These are phyloP conservation scores for Neopestalotiopsis rosae DNA, from an alignment of 2,329 filamentous ascomycete species.

Conservation along the genomic window DNA sequence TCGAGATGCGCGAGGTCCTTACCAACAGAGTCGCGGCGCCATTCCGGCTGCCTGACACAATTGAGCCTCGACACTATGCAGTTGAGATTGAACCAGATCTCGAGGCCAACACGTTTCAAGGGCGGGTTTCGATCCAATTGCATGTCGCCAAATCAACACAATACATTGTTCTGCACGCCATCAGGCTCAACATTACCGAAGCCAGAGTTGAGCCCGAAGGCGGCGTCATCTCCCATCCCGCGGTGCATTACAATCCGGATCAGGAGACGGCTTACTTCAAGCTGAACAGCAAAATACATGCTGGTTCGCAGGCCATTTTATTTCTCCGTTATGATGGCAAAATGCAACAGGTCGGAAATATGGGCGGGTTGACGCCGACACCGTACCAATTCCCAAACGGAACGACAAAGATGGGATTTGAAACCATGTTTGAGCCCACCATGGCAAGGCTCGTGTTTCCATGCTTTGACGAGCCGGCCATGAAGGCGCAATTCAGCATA, in stretches of 20 bases:
- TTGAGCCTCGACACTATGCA: slow-evolving; percentile 11
- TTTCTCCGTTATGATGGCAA: slow-evolving; percentile 1
- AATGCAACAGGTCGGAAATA: slow-evolving; percentile 3
- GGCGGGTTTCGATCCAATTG: slow-evolving; percentile 5
- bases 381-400: slow-evolving; percentile 13
- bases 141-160: background rate
- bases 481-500: slow-evolving; percentile 73
- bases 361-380: slow-evolving; percentile 15
- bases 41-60: slow-evolving; percentile 14
- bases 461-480: slow-evolving; percentile 75
- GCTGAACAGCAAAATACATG: background rate
- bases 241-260: slow-evolving; percentile 1
- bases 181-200: slow-evolving; percentile 1
- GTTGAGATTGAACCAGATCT: slow-evolving; percentile 16
- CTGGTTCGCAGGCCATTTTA: background rate
- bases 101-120: background rate
- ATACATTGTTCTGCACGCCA: slow-evolving; percentile 14
- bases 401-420: slow-evolving; percentile 16
- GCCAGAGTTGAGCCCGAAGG: background rate
- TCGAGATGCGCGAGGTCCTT: slow-evolving; percentile 14
- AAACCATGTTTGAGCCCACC: slow-evolving; percentile 63
- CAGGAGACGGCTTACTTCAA: slow-evolving; percentile 9
- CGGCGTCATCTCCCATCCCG: background rate
- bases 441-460: slow-evolving; percentile 70
- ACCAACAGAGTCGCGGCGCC: background rate